Evolutionary conservation across 2,329 filamentous ascomycete genomes (phyloP), one percentile per base, ranked within the genome.

Genomic region (Pseudogymnoascus sp.): DNA sequence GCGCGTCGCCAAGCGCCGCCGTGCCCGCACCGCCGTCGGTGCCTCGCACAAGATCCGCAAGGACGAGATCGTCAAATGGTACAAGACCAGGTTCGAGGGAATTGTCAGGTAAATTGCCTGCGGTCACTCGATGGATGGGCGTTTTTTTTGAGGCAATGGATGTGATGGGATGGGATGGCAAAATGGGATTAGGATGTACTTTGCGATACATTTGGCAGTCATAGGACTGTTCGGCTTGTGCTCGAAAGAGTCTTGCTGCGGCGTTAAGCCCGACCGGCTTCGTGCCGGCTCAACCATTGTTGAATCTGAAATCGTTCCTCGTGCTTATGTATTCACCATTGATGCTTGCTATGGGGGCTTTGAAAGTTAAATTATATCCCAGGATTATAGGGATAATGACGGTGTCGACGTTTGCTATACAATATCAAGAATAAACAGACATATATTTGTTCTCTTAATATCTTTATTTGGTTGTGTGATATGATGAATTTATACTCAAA

Each of bases 11-110:
- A 93, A 92, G 84, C 92, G 94, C 77, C 89, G 93, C 78, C 91
- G 93, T 75, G 87, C 83, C 82, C 89, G 95, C 87, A 83, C 86
- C 83, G 85, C 80, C 74, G 88, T 99, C 76, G 94, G 94, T 76
- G 77, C 89, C 76, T 84, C 80, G 80, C 94, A 99, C 89, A 86
- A 87, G 77, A 96, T 99, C 87, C 90, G 86, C 87, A 89, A 92
- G 76, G 80, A 86, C 69, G 94, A 99, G 87, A 97, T 92, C 75
- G 82, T 97, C 82, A 96, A 92, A 85, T 99, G 94, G 94, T 99
- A 89, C 85, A 90, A 90, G 85, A 87, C 84, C 25, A 87, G 92
- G 80, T 97, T 96, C 87, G 92, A 97, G 78, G 94, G 93, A 78
- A 97, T 97, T 78, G 91, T 99, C 82, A 88, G 94, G 84, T 97